Conservation (phyloP, 2,329 filamentous ascomycete species). For the Cadophora sp. region DNA sequence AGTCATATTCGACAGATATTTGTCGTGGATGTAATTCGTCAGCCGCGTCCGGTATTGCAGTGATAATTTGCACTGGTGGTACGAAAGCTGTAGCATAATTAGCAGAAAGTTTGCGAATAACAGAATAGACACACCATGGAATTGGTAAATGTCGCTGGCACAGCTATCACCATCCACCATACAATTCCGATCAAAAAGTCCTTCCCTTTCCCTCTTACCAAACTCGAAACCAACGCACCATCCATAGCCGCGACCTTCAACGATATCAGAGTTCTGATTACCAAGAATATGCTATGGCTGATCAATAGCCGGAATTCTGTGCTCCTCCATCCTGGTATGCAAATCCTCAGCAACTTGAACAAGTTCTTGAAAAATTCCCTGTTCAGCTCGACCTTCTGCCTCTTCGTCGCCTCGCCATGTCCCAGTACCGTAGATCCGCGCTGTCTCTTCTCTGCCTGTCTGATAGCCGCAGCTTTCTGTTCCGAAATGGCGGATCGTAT, state of each 20-base stretch:
- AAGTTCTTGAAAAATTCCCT: conserved; percentile 77
- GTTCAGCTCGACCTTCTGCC: conserved; percentile 90
- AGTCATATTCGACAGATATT: conserved; percentile 96
- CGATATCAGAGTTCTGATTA: conserved; percentile 89
- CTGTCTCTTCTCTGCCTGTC: conserved; percentile 65
- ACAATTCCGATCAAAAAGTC: conserved; percentile 88
- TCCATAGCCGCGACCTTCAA: conserved; percentile 96
- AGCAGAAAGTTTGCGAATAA: conserved; percentile 17
- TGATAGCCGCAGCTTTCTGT: conserved; percentile 82
- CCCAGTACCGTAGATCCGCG: conserved; percentile 57
- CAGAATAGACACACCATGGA: conserved; percentile 75
- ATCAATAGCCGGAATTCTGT: conserved; percentile 86
- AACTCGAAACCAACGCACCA: conserved; percentile 86
- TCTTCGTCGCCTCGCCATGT: conserved; percentile 48
- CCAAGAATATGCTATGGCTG: conserved; percentile 92
- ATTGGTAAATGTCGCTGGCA: conserved; percentile 97
- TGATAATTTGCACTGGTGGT: conserved; percentile 94
- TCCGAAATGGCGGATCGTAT: conserved; percentile 91
- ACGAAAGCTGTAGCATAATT: conserved; percentile 71
- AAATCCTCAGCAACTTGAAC: conserved; percentile 80
- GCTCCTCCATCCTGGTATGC: conserved; percentile 87
- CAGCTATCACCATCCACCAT: conserved; percentile 98
- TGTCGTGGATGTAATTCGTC: conserved; percentile 93
- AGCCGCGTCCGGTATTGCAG: conserved; percentile 91
- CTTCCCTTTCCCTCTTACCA: conserved; percentile 89